A percentile compares a stretch with the other conserved stretches of the same genome.
Conservation (phyloP, 2,329 filamentous ascomycete species). For the Sarocladium kiliense region DNA sequence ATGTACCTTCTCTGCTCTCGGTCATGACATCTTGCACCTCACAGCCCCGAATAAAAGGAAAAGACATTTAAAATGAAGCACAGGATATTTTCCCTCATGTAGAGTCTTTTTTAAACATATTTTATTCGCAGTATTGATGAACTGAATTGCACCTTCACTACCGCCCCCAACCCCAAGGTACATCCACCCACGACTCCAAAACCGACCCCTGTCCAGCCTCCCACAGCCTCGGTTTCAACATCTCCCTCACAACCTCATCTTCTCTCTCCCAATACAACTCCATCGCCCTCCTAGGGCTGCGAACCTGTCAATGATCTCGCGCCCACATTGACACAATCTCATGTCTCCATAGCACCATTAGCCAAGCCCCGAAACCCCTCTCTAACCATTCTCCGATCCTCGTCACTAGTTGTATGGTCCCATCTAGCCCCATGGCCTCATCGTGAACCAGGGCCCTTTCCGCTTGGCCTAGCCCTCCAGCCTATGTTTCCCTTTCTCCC, state of each 20-base stretch:
- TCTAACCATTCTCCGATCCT: too few relatives aligned
- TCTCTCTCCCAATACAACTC: neutral
- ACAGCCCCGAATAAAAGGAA: neutral
- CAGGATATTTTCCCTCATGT: neutral
- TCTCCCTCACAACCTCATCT: neutral
- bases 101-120: too few relatives aligned
- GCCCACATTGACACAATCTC: too few relatives aligned
- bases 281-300: too few relatives aligned
- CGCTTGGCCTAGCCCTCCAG: neutral
- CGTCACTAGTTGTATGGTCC: neutral
- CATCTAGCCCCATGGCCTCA: neutral
- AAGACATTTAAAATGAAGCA: neutral
- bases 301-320: too few relatives aligned
- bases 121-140: too few relatives aligned
- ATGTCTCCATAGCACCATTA: too few relatives aligned
- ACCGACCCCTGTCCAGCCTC: neutral
- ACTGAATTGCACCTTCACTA: neutral
- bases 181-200: neutral
- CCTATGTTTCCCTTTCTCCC: neutral
- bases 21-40: too few relatives aligned
- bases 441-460: neutral
- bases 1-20: neutral
- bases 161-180: neutral
- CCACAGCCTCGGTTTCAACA: slow-evolving; percentile 1
- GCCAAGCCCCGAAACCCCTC: too few relatives aligned